These are phyloP conservation scores for Plantago major DNA, from an alignment of 257 asterid species.

Conservation along the genomic window DNA sequence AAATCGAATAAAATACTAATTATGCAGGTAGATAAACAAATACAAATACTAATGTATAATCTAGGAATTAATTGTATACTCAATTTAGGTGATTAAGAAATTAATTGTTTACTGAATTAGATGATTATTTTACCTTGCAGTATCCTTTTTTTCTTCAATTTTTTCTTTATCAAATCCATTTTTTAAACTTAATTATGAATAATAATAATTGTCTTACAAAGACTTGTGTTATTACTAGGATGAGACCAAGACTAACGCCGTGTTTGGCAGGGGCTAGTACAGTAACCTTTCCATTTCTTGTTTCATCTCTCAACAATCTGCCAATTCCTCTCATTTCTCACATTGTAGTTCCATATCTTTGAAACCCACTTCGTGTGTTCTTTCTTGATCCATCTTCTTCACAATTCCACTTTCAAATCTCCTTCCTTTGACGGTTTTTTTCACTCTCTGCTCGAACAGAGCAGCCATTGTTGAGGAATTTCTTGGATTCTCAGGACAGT, in stretches of 20 bases:
- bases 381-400: constrained; percentile 4
- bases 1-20: too few species aligned
- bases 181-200: background rate
- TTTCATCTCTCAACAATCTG: background rate
- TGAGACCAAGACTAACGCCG: background rate
- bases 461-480: constrained; percentile 2
- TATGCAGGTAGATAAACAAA: too few species aligned
- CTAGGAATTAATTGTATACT: too few species aligned
- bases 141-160: too few species aligned
- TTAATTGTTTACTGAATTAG: too few species aligned
- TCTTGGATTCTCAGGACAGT: constrained; percentile 8
- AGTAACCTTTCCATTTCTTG: background rate
- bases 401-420: background rate
- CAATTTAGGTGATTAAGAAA: too few species aligned
- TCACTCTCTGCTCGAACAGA: background rate
- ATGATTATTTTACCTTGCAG: too few species aligned
- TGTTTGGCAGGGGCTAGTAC: background rate
- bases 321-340: too few species aligned
- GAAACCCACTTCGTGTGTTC: background rate
- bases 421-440: background rate
- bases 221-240: background rate
- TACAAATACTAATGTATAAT: too few species aligned
- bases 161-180: too few species aligned
- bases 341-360: background rate
- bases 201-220: background rate